Conservation (phyloP, 2,329 filamentous ascomycete species). For the Fusarium decemcellulare region DNA sequence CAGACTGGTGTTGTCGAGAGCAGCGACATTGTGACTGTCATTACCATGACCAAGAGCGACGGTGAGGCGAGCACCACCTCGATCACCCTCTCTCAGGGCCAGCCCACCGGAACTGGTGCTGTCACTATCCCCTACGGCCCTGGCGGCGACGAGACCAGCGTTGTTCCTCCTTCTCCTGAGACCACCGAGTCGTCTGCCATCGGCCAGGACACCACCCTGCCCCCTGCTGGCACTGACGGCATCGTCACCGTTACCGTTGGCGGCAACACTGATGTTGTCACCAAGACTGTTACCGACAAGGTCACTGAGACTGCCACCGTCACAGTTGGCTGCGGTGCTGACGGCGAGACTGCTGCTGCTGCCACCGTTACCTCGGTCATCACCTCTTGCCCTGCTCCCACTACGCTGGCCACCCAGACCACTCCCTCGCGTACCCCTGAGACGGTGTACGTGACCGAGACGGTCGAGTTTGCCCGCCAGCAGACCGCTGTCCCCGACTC, state of each 20-base stretch:
- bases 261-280: slow-evolving; percentile 28
- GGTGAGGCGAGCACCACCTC: slow-evolving; percentile 31
- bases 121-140: slow-evolving; percentile 14
- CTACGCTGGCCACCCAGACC: slow-evolving; percentile 41
- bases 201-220: slow-evolving; percentile 19
- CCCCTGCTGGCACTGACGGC: slow-evolving; percentile 21
- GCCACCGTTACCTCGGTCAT: slow-evolving; percentile 36
- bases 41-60: slow-evolving; percentile 38
- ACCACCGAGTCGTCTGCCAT: slow-evolving; percentile 25
- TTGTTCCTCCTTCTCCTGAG: slow-evolving; percentile 20
- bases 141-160: background rate
- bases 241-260: slow-evolving; percentile 33
- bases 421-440: slow-evolving; percentile 36
- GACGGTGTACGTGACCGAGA: slow-evolving; percentile 46
- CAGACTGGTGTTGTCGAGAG: slow-evolving; percentile 17
- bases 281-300: slow-evolving; percentile 36
- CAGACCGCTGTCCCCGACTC: slow-evolving; percentile 21
- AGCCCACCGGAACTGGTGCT: slow-evolving; percentile 30
- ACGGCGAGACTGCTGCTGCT: slow-evolving; percentile 21
- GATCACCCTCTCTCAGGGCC: slow-evolving; percentile 29
- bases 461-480: slow-evolving; percentile 28
- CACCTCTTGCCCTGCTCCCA: slow-evolving; percentile 36
- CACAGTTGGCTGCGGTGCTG: slow-evolving; percentile 12
- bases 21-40: slow-evolving; percentile 29
- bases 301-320: slow-evolving; percentile 33